Percentiles rank a stretch among this genome's conserved stretches.
Conservation (phyloP, 139 green algal genomes). For the Pycnococcus provasolii region DNA sequence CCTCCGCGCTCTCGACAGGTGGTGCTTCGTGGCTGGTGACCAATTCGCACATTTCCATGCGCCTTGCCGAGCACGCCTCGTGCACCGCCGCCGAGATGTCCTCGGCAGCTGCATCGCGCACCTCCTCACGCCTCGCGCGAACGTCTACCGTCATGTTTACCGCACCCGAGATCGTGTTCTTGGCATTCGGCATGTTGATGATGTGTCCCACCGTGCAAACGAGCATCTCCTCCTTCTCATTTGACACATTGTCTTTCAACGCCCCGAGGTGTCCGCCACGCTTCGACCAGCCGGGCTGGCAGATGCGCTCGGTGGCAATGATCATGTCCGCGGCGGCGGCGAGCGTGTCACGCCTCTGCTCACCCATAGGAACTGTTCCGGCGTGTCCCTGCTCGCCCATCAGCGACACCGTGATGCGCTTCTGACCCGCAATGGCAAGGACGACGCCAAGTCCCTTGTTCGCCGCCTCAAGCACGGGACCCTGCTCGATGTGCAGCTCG, state of each 20-base stretch:
- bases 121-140: slow-evolving; percentile 30
- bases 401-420: slow-evolving; percentile 49
- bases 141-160: slow-evolving; percentile 60
- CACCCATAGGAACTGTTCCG: slow-evolving; percentile 79
- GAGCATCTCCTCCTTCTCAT: slow-evolving; percentile 36
- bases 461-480: slow-evolving; percentile 60
- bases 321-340: slow-evolving; percentile 58
- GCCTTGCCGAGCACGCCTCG: slow-evolving; percentile 5
- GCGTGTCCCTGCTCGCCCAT: slow-evolving; percentile 58
- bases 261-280: neutral
- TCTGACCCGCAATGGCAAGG: slow-evolving; percentile 72
- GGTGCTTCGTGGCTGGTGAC: too few relatives aligned
- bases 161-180: slow-evolving; percentile 74
- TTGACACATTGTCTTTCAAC: too few relatives aligned
- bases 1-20: too few relatives aligned
- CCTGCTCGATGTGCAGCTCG: slow-evolving; percentile 92
- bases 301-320: slow-evolving; percentile 49
- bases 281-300: slow-evolving; percentile 10
- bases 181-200: slow-evolving; percentile 56
- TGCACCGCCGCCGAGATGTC: slow-evolving; percentile 26
- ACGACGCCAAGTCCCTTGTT: slow-evolving; percentile 61
- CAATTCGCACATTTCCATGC: too few relatives aligned
- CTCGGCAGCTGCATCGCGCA: slow-evolving; percentile 25
- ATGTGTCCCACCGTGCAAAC: slow-evolving; percentile 84
- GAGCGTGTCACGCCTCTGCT: slow-evolving; percentile 54